Base-by-base conservation (phyloP, 169 alveolate species). In the Plasmodium fragile region DNA sequence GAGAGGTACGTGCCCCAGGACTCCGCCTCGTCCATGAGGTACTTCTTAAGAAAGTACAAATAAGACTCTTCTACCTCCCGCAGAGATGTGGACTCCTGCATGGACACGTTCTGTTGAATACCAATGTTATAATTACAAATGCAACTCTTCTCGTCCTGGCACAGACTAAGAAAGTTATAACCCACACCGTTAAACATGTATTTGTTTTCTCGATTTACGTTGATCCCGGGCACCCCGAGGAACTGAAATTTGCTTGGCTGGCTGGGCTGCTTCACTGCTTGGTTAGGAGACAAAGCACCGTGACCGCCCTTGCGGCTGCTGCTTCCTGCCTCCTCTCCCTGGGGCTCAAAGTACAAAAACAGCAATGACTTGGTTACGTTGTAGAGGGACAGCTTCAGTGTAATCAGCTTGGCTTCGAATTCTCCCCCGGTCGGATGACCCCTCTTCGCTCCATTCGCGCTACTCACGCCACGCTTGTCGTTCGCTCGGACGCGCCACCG, bases 61-160 rank as follows among this genome's bases (percentile, higher is more conserved):
- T 89, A 89, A 0, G 94, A 78, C 43, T 89, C 94, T 45, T 89
- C 94, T 39, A 89, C 43, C 36, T 89, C 94, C 81, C 94, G 32
- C 16, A 53, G 8, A n/a, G 90, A 89, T 10, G 89, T 65, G 6
- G 89, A 77, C 41, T 89, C 78, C 2, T 78, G 70, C 22, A 45
- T 43, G 16, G n/a, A 25, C 2, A 79, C 65, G 71, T 89, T 71
- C 16, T 78, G 94, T 5, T 71, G 80, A 39, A 89, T 89, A 22
- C 70, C 30, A 5, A 79, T 30, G 22, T 78, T 77, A 30, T 89
- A 89, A 30, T 53, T 89, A 18, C 94, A 89, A 13, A 89, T 22
- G 53, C 94, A 89, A 4, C 39, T 78, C 0, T 28, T 80, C 18
- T 85, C 59, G n/a, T 83, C 45, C 59, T 89, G 81, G 45, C 94